These are phyloP conservation scores for Fusarium longipes DNA, from an alignment of 2,329 filamentous ascomycete genomes.

Conservation along the genomic window DNA sequence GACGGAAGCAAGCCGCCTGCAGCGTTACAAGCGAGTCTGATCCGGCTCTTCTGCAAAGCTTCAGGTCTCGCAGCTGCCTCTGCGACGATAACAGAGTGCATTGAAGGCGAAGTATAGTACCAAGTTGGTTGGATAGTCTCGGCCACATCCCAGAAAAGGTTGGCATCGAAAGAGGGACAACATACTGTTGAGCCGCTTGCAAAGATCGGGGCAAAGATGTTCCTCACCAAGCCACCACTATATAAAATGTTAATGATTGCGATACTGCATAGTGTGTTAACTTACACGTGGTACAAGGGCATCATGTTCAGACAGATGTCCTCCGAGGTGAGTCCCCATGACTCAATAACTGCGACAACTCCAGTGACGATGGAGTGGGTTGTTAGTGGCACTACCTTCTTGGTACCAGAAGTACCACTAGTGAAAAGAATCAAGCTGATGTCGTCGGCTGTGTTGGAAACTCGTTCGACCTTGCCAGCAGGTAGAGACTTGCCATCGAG, in stretches of 20 bases:
- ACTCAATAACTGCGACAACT: conserved; percentile 14
- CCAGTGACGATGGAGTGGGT: conserved; percentile 1
- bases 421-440: conserved; percentile 18
- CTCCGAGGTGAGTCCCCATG: not conserved
- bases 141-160: conserved; percentile 12
- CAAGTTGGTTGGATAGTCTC: conserved; percentile 9
- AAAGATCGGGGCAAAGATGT: conserved; percentile 3
- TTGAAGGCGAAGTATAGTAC: conserved; percentile 16
- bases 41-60: not conserved
- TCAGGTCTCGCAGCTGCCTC: conserved; percentile 4
- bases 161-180: conserved; percentile 14
- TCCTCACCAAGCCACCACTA: not conserved
- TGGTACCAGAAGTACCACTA: conserved; percentile 7
- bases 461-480: fast-evolving
- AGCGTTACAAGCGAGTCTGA: conserved; percentile 8
- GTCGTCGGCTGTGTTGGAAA: conserved; percentile 8
- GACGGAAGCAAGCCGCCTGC: not conserved
- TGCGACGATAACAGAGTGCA: conserved; percentile 12
- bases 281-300: conserved; percentile 20
- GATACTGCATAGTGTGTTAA: fast-evolving
- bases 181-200: not conserved
- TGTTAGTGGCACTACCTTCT: not conserved
- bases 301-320: conserved; percentile 24
- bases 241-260: fast-evolving
- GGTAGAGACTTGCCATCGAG: not conserved